Evolutionary conservation across 2,329 filamentous ascomycete species (phyloP), one percentile per base, ranked within the genome.

Genomic region (Ophiocordyceps camponoti-floridani): DNA sequence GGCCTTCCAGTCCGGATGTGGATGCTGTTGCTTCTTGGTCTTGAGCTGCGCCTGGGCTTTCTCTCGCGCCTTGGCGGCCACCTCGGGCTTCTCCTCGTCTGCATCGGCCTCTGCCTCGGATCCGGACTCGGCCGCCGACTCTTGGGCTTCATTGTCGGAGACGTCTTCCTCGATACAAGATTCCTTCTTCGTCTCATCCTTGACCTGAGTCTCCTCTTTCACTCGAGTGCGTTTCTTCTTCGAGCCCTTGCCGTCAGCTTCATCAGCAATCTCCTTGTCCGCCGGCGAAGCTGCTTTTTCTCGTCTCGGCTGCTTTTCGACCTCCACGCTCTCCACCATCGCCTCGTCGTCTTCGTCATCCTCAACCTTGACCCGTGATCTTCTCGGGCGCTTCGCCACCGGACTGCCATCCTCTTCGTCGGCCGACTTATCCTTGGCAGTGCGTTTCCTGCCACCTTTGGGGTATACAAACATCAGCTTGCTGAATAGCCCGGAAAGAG

Each of bases 1-100:
- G 42, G 82, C 67, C 58, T 86, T 83, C 91, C 91, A 98, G 62
- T 98, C 89, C 1, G 88, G 88, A 61, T 89, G 96, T n/a, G 83
- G 79, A 54, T 94, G 83, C 51, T 86, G 82, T 19, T 38, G 35
- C 37, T 63, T 68, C 44, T 72, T 75, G 16, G 74, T 67, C 56
- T 79, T 79, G 47, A 94, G 65, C 42, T 80, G 83, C 9, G 77
- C 77, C 58, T 94, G 87, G 11, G 89, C 75, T 59, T 85, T 84
- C 60, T 89, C 76, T 41, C 84, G 78, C 42, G 78, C 79, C 61
- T 93, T 88, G 40, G 77, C 79, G 43, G 77, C 77, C 42, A 79
- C 62, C 51, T 81, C 77, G 2, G 85, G 78, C 56, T 84, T 84
- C 54, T 83, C 69, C 3, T 70, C 69, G 14, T 77, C 67, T 27